Base-by-base conservation (phyloP, 1,139 yeast genomes). In the Yamadazyma aaseri region DNA sequence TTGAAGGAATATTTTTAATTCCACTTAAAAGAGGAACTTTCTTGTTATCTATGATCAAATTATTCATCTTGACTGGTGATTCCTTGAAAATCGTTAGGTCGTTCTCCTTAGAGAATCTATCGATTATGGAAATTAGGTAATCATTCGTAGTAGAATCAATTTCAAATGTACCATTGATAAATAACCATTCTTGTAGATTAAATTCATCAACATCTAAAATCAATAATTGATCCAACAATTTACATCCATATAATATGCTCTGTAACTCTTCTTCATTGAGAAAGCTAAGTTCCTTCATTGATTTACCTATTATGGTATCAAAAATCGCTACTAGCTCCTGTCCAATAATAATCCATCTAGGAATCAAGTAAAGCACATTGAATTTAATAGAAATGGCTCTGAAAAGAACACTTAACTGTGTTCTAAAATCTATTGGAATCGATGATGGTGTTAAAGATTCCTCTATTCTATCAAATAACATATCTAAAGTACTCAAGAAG, bases 171-270 rank as follows among this genome's bases (percentile, higher is more conserved):
- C 84, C 86, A 21, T 82, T 73, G 10, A 90, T 74, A 55, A 87
- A 92, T 1, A 90, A 64, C 97, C 97, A 92, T 49, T 86, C 92
- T 46, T 76, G 71, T 45, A 84, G 58, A 49, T 81, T 82, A 57
- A 92, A 90, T 35, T 87, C 96, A 51, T 89, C 97, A 34, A 71
- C 71, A 26, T 80, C 76, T 34, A 87, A 50, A 7, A 84, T 65
- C 16, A 90, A 56, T 17, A 89, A 55, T 27, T 84, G 72, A 54
- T 92, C 98, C 30, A 92, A 63, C 15, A 92, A 64, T 55, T 89
- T 90, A 50, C 89, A 82, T 0, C 82, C 84, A 36, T 75, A 73
- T 24, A 83, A 61, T 1, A 76, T 48, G 20, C 73, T 53, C 20
- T 56, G 53, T n/a, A 71, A 50, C 28, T 76, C 74, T 5, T 72